Percentiles rank a stretch among this genome's conserved stretches.
phyloP scores from a whole-genome alignment of 495 filamentous ascomycete genomes.

The Aspergillus nanangensis region DNA sequence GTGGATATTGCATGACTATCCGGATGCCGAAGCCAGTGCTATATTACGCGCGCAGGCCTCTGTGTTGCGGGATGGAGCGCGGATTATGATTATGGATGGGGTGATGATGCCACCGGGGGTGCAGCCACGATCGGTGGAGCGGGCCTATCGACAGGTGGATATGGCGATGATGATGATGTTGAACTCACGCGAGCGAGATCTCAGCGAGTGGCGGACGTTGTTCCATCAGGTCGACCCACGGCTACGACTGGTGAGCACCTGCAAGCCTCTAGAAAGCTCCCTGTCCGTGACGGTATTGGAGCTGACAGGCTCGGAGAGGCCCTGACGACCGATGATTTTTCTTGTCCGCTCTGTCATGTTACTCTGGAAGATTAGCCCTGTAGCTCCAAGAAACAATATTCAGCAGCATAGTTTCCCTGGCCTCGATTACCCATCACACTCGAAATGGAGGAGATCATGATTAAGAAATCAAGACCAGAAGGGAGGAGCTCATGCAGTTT shows the following conservation, averaged over 20 bases:
- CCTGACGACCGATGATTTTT: too few relatives aligned
- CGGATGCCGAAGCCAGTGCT: conserved; percentile 33
- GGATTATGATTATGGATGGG: conserved; percentile 35
- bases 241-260: conserved; percentile 13
- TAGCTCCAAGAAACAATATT: too few relatives aligned
- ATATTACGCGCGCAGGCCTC: conserved; percentile 40
- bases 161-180: conserved; percentile 34
- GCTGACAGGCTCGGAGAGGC: too few relatives aligned
- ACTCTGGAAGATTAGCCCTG: too few relatives aligned
- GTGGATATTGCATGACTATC: conserved; percentile 51
- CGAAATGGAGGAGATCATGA: too few relatives aligned
- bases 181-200: conserved; percentile 34
- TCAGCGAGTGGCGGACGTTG: conserved; percentile 30
- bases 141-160: conserved; percentile 26
- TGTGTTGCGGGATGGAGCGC: conserved; percentile 25
- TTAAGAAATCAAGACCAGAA: too few relatives aligned
- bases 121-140: conserved; percentile 17
- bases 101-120: conserved; percentile 34
- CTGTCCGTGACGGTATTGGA: too few relatives aligned
- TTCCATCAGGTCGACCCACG: conserved; percentile 10
- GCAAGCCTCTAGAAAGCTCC: conserved; percentile 19
- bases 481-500: too few relatives aligned
- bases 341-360: too few relatives aligned
- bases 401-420: too few relatives aligned
- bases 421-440: too few relatives aligned